Evolutionary conservation across 2,329 filamentous ascomycete species (phyloP), one percentile per base, ranked within the genome.

Genomic region (Aspergillus ustus): DNA sequence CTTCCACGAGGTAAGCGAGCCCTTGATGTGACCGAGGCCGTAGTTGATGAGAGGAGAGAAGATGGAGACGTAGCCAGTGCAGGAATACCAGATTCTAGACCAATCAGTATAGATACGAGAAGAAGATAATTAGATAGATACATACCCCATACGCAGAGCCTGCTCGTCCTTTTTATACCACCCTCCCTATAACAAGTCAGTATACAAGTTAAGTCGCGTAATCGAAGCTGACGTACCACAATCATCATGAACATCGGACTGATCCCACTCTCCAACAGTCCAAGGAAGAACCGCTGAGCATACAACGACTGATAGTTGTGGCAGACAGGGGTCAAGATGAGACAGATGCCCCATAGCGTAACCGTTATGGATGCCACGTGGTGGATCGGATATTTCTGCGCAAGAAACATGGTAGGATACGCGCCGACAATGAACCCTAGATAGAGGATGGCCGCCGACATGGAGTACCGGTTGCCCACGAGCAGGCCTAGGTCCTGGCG

Each of bases 231-330:
- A 59, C 60, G 15, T 67, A 68, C 70, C 74, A 82, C 78, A 48
- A 85, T 83, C 54, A 84, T 78, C 78, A 86, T 85, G 61, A 85
- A 86, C 49, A 83, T 83, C 0, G 85, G 86, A 1, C 82, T 84
- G 40, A 88, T 82, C 22, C 84, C 81, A 2, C 78, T 79, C 67
- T 88, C 86, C 1, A 87, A 70, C 6, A 86, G 77, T 0, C 86
- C 86, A 1, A 87, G 77, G 52, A 85, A 82, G 75, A 87, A 86
- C 4, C 84, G 73, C 65, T 85, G 81, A 0, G 75, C 80, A 29
- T 76, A 78, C 1, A 83, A 62, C 1, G 72, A 73, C 25, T 67
- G 71, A 59, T 76, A 81, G 22, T 73, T 74, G 4, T 66, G 70
- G 62, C 79, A 81, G 1, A 67, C 72, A 2, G 75, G 71, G 0